Evolutionary conservation across 345 rosid species (phyloP), one percentile per base, ranked within the genome.

Genomic region (Eucalyptus erythrocorys): DNA sequence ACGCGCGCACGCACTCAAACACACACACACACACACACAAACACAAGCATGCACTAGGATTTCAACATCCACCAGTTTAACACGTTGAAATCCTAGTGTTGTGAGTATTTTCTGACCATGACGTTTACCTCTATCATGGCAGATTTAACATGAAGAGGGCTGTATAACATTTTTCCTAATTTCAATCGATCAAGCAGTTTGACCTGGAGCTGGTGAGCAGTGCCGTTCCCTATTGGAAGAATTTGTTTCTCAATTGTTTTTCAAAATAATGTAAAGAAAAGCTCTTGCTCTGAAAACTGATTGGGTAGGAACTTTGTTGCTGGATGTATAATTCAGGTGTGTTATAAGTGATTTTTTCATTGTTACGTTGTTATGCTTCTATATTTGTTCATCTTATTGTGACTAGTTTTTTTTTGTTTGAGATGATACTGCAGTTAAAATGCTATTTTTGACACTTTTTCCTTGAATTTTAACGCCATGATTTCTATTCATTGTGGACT

Each of bases 11-110:
- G 47, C 47, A 45, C 47, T 9, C 47, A 6, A 45, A 1, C 7
- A 1, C 42, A 8, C 22, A 1, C 80, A 34, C 13, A 8, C 2
- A 3, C 34, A 27, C 1, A 5, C n/a, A 11, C 64, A 57, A 1
- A 4, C 32, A 12, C 66, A 57, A 1, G 26, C 57, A 51, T 10
- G 3, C 34, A 5, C 68, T 13, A 61, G 14, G 76, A 71, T 76
- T 76, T n/a, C n/a, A n/a, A n/a, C n/a, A n/a, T n/a, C 45, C 82
- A 37, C 45, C 7, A 19, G 82, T 19, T 76, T 27, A 71, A 76
- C 47, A 19, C 1, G 8, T 10, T 76, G 82, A 76, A 37, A 76
- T 37, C 82, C 82, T 21, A 37, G 82, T 37, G 42, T 76, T 37
- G 45, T 47, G 13, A 6, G 1, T 76, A 37, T 76, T 37, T 76